Percentiles rank a stretch among this genome's conserved stretches.
These are phyloP conservation scores for Garcileccinum viscosum DNA, from an alignment of 1,284 basidiomycete genomes.

Conservation along the genomic window DNA sequence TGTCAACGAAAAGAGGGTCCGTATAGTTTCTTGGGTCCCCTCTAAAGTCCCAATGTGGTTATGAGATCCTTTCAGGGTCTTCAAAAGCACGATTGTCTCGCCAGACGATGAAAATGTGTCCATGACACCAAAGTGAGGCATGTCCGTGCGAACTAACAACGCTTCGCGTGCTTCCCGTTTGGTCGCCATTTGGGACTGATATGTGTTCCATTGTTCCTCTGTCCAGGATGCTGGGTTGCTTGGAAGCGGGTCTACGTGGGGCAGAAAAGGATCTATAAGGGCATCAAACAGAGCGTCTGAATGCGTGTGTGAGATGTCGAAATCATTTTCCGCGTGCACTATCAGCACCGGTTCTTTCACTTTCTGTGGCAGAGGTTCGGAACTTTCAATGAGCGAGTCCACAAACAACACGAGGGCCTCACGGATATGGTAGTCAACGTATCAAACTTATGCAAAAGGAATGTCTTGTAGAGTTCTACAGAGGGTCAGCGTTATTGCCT, in stretches of 20 bases:
- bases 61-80: slow-evolving; percentile 70
- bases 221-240: slow-evolving; percentile 38
- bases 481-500: neutral
- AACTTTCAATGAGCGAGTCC: neutral
- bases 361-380: slow-evolving; percentile 46
- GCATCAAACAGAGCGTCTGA: slow-evolving; percentile 75
- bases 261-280: slow-evolving; percentile 69
- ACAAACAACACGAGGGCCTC: slow-evolving; percentile 24
- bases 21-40: slow-evolving; percentile 75
- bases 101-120: slow-evolving; percentile 56
- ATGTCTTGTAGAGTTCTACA: slow-evolving; percentile 61
- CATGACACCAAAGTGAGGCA: slow-evolving; percentile 65
- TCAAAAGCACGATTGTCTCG: slow-evolving; percentile 62
- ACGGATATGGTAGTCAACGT: slow-evolving; percentile 67
- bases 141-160: slow-evolving; percentile 52
- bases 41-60: slow-evolving; percentile 71
- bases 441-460: slow-evolving; percentile 71
- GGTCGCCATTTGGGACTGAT: slow-evolving; percentile 41
- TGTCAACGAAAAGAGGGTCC: slow-evolving; percentile 51
- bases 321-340: slow-evolving; percentile 82
- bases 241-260: slow-evolving; percentile 51
- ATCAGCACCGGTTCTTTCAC: slow-evolving; percentile 76
- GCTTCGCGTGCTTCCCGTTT: slow-evolving; percentile 48
- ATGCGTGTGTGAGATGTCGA: slow-evolving; percentile 81
- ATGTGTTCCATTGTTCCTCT: slow-evolving; percentile 46